Percentiles rank a stretch among this genome's conserved stretches.
Conservation (phyloP, 1,284 basidiomycete species). For the Sanghuangporus sanghuang region DNA sequence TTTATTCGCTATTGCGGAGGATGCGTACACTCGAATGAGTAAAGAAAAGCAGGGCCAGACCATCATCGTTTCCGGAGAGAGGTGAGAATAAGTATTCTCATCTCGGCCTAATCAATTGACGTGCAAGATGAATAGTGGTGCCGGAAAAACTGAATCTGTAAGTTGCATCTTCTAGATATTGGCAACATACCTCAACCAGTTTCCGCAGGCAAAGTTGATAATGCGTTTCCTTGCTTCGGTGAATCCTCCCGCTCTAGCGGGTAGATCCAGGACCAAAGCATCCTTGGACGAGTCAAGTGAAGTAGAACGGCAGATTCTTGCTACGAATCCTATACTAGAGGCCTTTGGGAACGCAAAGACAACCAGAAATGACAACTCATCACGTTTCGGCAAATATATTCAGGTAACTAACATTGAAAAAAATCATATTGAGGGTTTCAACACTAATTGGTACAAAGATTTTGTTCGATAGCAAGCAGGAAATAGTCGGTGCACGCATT, state of each 20-base stretch:
- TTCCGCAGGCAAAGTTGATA: conserved; percentile 88
- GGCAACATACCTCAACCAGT: not conserved
- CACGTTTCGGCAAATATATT: conserved; percentile 98
- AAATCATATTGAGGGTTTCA: not conserved
- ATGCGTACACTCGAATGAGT: conserved; percentile 97
- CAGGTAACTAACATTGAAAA: conserved; percentile 57
- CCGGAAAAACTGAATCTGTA: conserved; percentile 98
- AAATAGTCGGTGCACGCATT: conserved; percentile 96
- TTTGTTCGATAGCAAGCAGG: conserved; percentile 90
- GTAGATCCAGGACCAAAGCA: conserved; percentile 63
- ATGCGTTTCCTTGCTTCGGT: conserved; percentile 99
- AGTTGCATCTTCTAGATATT: conserved; percentile 24
- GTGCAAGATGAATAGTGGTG: conserved; percentile 61
- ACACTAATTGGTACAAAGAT: conserved; percentile 54
- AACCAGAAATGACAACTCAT: conserved; percentile 98
- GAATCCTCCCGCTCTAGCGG: conserved; percentile 71
- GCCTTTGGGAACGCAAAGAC: conserved; percentile 99
- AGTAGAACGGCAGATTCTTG: conserved; percentile 94
- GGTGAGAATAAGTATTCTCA: conserved; percentile 43
- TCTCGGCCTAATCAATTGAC: conserved; percentile 14
- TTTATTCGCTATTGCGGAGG: conserved; percentile 98
- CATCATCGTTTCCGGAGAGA: conserved; percentile 98
- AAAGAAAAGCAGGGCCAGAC: conserved; percentile 95
- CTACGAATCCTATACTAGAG: conserved; percentile 98
- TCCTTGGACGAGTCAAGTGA: conserved; percentile 84